A percentile compares a stretch with the other conserved stretches of the same genome.
Evolutionary conservation across 2,329 filamentous ascomycete genomes (phyloP).

Genomic region (Exophiala alcalophila): DNA sequence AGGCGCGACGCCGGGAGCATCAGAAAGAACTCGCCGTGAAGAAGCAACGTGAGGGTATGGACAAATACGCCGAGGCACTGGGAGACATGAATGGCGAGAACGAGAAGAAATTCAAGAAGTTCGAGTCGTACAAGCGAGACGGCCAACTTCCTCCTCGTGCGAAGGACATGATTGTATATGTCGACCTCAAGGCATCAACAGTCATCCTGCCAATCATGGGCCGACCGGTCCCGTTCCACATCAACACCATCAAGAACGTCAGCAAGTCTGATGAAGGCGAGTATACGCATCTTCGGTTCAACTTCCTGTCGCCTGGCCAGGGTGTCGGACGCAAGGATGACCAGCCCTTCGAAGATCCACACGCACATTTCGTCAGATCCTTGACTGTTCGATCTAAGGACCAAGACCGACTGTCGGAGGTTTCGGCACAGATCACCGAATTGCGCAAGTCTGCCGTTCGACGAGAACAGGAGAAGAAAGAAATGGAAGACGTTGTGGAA

Average conservation of each 20-base stretch:
- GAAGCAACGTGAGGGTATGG: conserved; percentile 85
- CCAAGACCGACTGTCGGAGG: conserved; percentile 81
- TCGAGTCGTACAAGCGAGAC: conserved; percentile 97
- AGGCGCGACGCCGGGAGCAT: conserved; percentile 81
- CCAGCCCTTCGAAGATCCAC: conserved; percentile 93
- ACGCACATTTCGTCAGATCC: conserved; percentile 92
- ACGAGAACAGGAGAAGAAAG: conserved; percentile 97
- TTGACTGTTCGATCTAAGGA: conserved; percentile 92
- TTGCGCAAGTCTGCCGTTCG: conserved; percentile 91
- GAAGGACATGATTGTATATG: conserved; percentile 81
- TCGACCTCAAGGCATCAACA: conserved; percentile 85
- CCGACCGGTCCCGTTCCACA: conserved; percentile 94
- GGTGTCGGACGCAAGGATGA: conserved; percentile 97
- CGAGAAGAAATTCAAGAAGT: conserved; percentile 97
- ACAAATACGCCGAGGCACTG: conserved; percentile 79
- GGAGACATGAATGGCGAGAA: conserved; percentile 83
- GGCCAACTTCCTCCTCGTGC: conserved; percentile 84
- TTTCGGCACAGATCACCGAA: conserved; percentile 89
- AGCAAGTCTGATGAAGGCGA: conserved; percentile 96
- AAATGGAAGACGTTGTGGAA: conserved; percentile 98
- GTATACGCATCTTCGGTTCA: conserved; percentile 90
- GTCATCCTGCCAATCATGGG: conserved; percentile 96
- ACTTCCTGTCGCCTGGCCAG: conserved; percentile 94
- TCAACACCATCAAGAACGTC: conserved; percentile 97
- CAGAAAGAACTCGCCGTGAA: conserved; percentile 84